phyloP scores from a whole-genome alignment of 129 eudicot species.

The Apium graveolens region DNA sequence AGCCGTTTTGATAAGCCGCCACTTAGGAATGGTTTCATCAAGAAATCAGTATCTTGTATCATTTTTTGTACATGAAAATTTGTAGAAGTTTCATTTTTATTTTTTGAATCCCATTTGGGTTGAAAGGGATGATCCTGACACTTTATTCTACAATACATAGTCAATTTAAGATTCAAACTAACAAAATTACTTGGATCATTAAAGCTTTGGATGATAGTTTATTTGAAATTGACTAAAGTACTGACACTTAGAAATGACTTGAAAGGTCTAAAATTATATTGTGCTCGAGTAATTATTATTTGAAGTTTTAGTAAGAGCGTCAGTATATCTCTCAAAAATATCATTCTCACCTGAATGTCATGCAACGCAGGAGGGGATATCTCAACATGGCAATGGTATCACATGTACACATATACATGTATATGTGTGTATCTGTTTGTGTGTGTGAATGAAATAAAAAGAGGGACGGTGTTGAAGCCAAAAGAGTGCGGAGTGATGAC shows the following conservation, averaged over 20 bases:
- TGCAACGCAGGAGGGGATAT: slow-evolving; percentile 26
- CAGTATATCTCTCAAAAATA: not conserved
- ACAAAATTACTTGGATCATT: not conserved
- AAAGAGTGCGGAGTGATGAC: not conserved
- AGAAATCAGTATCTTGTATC: slow-evolving; percentile 20
- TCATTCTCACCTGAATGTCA: slow-evolving; percentile 42
- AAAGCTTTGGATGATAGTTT: not conserved
- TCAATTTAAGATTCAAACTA: not conserved
- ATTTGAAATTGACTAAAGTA: not conserved
- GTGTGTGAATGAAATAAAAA: slow-evolving; percentile 21
- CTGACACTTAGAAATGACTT: not conserved
- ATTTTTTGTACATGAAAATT: slow-evolving; percentile 34
- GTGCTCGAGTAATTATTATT: no score
- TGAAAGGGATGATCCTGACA: slow-evolving; percentile 35
- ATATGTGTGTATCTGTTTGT: not conserved
- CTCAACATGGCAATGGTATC: slow-evolving; percentile 25
- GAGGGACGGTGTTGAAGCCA: slow-evolving; percentile 25
- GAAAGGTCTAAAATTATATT: no score
- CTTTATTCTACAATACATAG: slow-evolving; percentile 23
- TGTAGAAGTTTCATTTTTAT: slow-evolving; percentile 33
- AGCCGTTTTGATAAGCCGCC: slow-evolving; percentile 22
- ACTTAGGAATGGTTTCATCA: slow-evolving; percentile 9
- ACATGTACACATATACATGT: not conserved
- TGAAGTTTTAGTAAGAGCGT: not conserved
- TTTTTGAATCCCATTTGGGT: slow-evolving; percentile 25